Evolutionary conservation across 2,329 filamentous ascomycete genomes (phyloP), one percentile per base, ranked within the genome.

Genomic region (Daldinia sp.): DNA sequence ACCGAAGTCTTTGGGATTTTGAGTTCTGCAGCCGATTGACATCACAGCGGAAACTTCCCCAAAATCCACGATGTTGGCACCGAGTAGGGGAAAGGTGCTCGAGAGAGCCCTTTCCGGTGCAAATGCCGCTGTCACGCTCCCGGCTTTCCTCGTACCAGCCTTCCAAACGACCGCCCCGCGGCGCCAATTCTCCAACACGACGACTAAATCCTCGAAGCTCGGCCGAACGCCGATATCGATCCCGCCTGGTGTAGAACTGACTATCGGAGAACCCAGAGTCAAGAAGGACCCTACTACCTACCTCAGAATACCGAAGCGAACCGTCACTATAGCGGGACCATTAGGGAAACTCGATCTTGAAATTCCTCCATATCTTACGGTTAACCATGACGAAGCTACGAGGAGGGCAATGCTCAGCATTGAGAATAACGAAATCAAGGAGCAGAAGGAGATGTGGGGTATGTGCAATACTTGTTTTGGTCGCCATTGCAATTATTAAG

Each of bases 361-460:
- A 13, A 84, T 98, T n/a, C 93, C 93, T 1, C 82, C 88, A 1
- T 99, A 91, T 76, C 80, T 98, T 58, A 86, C 82, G 32, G 82
- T 98, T 64, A 81, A 87, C 58, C 86, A 90, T 68, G 90, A 96
- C 73, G 76, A 81, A 17, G 83, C 83, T 51, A 79, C 83, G 25
- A 82, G 85, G 68, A 90, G 89, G 73, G 87, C 89, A 9, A 83
- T 83, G 29, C 80, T 99, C 68, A 87, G 82, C 57, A 87, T 99
- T 9, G 78, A 89, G 73, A 86, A 98, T 77, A 78, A 82, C 15
- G 80, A 87, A 15, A 77, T 87, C 54, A 89, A 89, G 79, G 83
- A 91, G 66, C 94, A 98, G 79, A 89, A 90, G 75, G 91, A 91
- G 77, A 98, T 98, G 94, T 98, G 95, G 95, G 95, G 94, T 97